Base-by-base conservation (phyloP, 306 rosid species). In the Begonia masoniana region DNA sequence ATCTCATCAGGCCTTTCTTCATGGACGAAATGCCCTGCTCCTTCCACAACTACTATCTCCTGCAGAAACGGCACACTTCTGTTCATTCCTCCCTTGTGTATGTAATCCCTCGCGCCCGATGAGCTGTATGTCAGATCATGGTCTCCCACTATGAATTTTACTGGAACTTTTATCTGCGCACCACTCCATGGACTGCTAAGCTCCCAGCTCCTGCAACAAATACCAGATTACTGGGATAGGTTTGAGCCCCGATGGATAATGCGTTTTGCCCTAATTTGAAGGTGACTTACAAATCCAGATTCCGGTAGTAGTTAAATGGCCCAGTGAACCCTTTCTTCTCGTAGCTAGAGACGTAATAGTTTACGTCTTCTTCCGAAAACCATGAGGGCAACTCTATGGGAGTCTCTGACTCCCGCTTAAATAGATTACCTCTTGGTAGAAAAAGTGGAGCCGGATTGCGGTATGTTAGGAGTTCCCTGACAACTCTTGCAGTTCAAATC, bases 121-220 rank as follows among this genome's bases (percentile, higher is more conserved):
- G 62, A 68, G 42, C 80, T 64, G 41, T 85, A 89, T 13, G 79
- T 55, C 19, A 89, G 73, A 76, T 89, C 97, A 26, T 70, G 56
- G 51, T 85, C 94, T 2, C 97, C 94, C 52, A 82, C 81, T 4
- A 89, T 76, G 56, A 85, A 85, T 85, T 80, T 82, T 0, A 71
- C 84, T 2, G 94, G 94, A 19, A 85, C 85, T 55, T 82, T 72
- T 1, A 89, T 59, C 56, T 78, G 41, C 50, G 74, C 78, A 63
- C 80, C 77, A 5, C 68, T 78, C 78, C 88, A 89, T 0, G 94
- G 80, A 17, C 94, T 87, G 41, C 68, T 72, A 5, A 85, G 74
- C 67, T 89, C 95, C 95, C 97, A 85, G 41, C 78, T 89, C 54
- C 94, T 88, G 75, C 76, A 67, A 16, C 8, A 7, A 31, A 5